A percentile compares a stretch with the other conserved stretches of the same genome.
Conservation (phyloP, 2,329 filamentous ascomycete species). For the Nectriaceae sp. region DNA sequence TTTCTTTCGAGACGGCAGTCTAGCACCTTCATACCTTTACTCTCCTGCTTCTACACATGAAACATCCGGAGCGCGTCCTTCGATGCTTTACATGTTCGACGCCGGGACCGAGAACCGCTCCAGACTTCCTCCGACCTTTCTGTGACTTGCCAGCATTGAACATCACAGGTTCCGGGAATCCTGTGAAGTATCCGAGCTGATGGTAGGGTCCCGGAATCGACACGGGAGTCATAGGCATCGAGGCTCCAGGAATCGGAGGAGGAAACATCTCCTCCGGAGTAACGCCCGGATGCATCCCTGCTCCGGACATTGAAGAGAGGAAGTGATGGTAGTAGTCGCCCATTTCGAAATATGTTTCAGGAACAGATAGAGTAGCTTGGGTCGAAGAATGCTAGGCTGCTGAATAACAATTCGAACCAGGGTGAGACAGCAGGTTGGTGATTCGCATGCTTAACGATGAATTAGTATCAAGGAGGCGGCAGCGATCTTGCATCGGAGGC, state of each 20-base stretch:
- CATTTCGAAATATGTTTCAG: slow-evolving; percentile 39
- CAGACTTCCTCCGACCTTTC: slow-evolving; percentile 54
- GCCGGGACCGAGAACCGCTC: slow-evolving; percentile 44
- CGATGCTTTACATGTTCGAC: slow-evolving; percentile 82
- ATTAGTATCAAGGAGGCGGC: slow-evolving; percentile 9
- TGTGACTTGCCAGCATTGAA: slow-evolving; percentile 50
- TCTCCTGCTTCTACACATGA: slow-evolving; percentile 82
- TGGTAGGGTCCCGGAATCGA: slow-evolving; percentile 46
- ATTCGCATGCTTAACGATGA: slow-evolving; percentile 25
- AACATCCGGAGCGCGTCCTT: slow-evolving; percentile 91
- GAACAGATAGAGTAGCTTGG: slow-evolving; percentile 5
- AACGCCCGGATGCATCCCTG: slow-evolving; percentile 39
- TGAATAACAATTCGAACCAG: background rate
- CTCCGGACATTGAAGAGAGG: slow-evolving; percentile 53
- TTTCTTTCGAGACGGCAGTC: background rate
- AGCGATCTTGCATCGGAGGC: slow-evolving; percentile 5
- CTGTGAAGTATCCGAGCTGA: slow-evolving; percentile 50
- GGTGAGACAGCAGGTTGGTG: background rate
- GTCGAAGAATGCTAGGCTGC: slow-evolving; percentile 10
- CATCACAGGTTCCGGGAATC: slow-evolving; percentile 51
- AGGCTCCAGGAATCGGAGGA: slow-evolving; percentile 35
- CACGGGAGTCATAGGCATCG: slow-evolving; percentile 29
- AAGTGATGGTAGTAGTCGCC: slow-evolving; percentile 60
- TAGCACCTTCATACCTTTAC: slow-evolving; percentile 63
- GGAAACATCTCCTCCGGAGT: slow-evolving; percentile 44